These are phyloP conservation scores for Ascoidea rubescens DNA, from an alignment of 805 yeast genomes.

Conservation along the genomic window DNA sequence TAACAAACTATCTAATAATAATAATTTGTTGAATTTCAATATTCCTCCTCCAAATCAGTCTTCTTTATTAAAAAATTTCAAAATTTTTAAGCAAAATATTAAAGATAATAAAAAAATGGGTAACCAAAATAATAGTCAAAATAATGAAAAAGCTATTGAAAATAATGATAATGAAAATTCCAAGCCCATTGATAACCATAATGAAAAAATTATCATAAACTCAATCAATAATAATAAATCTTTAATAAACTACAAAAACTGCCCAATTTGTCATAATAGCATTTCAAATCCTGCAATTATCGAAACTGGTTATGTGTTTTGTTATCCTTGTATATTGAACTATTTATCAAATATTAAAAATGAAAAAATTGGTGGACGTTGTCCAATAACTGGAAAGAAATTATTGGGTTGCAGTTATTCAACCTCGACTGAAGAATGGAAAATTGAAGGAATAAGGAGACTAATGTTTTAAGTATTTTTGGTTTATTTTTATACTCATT, in stretches of 20 bases:
- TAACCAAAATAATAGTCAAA: not conserved
- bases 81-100: not conserved
- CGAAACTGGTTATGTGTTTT: conserved; percentile 85
- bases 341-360: conserved; percentile 35
- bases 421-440: conserved; percentile 46
- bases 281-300: conserved; percentile 73
- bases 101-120: not conserved
- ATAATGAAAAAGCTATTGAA: not conserved
- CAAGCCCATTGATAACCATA: not conserved
- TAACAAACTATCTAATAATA: not conserved
- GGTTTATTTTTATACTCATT: too few species aligned
- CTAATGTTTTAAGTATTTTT: conserved; percentile 24
- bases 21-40: conserved; percentile 2
- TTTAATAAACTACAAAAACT: conserved; percentile 16
- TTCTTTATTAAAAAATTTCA: not conserved
- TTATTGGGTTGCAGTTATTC: conserved; percentile 61
- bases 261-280: conserved; percentile 56
- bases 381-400: conserved; percentile 71
- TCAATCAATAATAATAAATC: too few species aligned
- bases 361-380: conserved; percentile 44
- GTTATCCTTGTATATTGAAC: conserved; percentile 74
- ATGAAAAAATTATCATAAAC: too few species aligned
- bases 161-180: not conserved
- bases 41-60: not conserved
- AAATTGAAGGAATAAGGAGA: conserved; percentile 60